Base-by-base conservation (phyloP, 2,329 filamentous ascomycete species). In the Cytospora mali region DNA sequence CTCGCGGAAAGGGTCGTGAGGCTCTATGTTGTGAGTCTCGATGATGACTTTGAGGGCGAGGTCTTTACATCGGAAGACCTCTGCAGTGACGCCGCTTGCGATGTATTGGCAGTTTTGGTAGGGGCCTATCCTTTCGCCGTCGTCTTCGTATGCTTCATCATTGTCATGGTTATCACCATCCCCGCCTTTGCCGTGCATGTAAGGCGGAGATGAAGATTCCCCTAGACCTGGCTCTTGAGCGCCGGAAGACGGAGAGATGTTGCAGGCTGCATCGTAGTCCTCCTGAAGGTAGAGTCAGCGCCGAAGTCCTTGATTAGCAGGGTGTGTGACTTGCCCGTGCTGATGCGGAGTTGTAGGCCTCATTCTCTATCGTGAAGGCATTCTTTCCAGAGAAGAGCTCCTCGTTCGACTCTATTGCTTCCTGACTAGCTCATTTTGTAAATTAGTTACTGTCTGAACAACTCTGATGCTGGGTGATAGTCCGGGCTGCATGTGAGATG, bases 41-140 rank as follows among this genome's bases (percentile, higher is more conserved):
- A 86, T 87, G 39, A 95, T 96, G 64, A 97, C 87, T 73, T 99
- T 99, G 55, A 99, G 79, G 2, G 94, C 95, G 21, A 79, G 77
- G 58, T 76, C 69, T 25, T 73, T 77, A 48, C 87, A 87, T 69
- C 88, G 88, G 77, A 93, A 98, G 56, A 99, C 87, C 61, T 88
- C 86, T 21, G 94, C 95, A 66, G 92, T 95, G 14, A 94, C 80
- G 23, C 95, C 95, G 66, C 80, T 79, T 52, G 80, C 80, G n/a
- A 88, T 71, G 67, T 81, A 81, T 28, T 77, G 75, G 71, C 87
- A 89, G 64, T 80, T 75, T 21, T 66, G 51, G 67, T 87, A 88
- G 6, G 73, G 29, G 10, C 86, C 86, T 62, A 89, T 87, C 33
- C 74, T 73, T 49, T 81, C 73, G 11, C 79, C 80, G 2, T 72